Conservation (phyloP, 768 basidiomycete genomes). For the Trametes elegans region DNA sequence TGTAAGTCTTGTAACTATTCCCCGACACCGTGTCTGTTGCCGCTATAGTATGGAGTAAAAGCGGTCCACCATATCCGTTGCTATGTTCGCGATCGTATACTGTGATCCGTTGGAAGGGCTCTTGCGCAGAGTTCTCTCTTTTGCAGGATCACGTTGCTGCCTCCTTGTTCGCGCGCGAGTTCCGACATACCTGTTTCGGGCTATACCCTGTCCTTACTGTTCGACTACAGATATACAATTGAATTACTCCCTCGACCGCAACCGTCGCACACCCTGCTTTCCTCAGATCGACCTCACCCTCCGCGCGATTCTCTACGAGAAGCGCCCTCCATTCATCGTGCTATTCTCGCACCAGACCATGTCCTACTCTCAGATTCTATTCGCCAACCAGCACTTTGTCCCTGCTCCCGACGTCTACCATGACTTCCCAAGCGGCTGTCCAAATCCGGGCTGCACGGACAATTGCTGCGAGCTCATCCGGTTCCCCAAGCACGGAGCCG, state of each 20-base stretch:
- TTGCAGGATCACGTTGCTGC: too few relatives aligned
- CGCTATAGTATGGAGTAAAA: not conserved
- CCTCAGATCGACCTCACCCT: constrained; percentile 79
- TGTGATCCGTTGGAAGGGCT: not conserved
- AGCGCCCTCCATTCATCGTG: constrained; percentile 71
- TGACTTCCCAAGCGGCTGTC: constrained; percentile 78
- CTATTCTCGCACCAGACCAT: constrained; percentile 79
- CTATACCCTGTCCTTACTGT: not conserved
- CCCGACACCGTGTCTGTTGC: too few relatives aligned
- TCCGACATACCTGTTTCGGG: not conserved
- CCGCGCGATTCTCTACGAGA: constrained; percentile 74
- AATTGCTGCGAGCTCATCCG: constrained; percentile 78
- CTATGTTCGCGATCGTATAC: too few relatives aligned
- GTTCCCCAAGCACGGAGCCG: constrained; percentile 64
- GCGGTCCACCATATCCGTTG: too few relatives aligned
- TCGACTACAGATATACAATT: constrained; percentile 56
- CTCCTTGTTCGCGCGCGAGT: not conserved
- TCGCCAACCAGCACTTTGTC: constrained; percentile 68
- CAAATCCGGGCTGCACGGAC: constrained; percentile 75
- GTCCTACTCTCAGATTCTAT: constrained; percentile 80
- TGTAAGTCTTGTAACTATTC: constrained; percentile 58
- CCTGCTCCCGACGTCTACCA: constrained; percentile 71
- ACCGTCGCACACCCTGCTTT: constrained; percentile 75
- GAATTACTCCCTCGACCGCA: constrained; percentile 61
- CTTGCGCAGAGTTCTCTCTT: too few relatives aligned